Evolutionary conservation across 2,329 filamentous ascomycete species (phyloP).

Genomic region (Gaeumannomyces sp.): DNA sequence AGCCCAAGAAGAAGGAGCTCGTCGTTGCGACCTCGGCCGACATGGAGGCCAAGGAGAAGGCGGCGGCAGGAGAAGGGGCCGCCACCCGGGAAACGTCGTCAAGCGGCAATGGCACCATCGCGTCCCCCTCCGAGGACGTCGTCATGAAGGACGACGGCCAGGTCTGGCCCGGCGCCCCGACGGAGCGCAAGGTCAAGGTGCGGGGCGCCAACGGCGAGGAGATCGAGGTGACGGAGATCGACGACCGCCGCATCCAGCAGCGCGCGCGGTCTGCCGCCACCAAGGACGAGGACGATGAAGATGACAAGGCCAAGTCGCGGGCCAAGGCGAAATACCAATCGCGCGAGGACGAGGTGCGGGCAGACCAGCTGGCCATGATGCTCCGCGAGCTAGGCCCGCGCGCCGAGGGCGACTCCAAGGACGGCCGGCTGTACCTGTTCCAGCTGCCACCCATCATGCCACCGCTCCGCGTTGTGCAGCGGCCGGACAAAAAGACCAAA

Average conservation of each 20-base stretch:
- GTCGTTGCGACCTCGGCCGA: conserved; percentile 52
- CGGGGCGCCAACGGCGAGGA: conserved; percentile 37
- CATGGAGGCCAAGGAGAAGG: conserved; percentile 47
- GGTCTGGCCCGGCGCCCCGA: conserved; percentile 37
- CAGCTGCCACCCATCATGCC: conserved; percentile 59
- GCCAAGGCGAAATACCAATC: conserved; percentile 17
- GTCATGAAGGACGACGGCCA: conserved; percentile 27
- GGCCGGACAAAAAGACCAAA: conserved; percentile 9
- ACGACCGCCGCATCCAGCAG: conserved; percentile 21
- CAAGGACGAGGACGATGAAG: conserved; percentile 15
- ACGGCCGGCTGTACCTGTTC: conserved; percentile 57
- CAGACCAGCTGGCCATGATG: conserved; percentile 6
- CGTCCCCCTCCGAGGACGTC: conserved; percentile 9
- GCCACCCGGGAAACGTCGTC: not conserved
- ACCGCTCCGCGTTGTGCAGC: conserved; percentile 31
- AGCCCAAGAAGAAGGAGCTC: conserved; percentile 48
- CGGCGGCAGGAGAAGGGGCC: conserved; percentile 29
- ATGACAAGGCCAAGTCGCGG: conserved; percentile 19
- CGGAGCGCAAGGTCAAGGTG: conserved; percentile 27
- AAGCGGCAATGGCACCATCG: conserved; percentile 21
- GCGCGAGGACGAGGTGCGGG: conserved; percentile 17
- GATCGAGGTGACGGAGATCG: conserved; percentile 31
- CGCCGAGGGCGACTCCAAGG: conserved; percentile 19
- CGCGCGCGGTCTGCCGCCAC: not conserved
- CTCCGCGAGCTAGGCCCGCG: conserved; percentile 8